Base-by-base conservation (phyloP, 2,329 filamentous ascomycete genomes). In the Leptographium galeiforme region DNA sequence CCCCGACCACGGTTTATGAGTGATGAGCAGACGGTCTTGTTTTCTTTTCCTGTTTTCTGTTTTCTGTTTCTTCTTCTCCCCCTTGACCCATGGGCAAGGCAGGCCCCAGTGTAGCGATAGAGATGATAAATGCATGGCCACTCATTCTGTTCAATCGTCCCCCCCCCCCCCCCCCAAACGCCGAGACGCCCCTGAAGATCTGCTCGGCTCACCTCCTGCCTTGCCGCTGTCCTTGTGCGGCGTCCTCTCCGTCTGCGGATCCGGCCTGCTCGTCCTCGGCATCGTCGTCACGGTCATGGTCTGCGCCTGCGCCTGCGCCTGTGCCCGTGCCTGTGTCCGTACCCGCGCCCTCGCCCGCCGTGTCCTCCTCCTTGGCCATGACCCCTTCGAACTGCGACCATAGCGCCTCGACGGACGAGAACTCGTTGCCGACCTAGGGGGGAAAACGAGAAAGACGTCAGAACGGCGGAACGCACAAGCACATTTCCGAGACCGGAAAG, bases 361-460 rank as follows among this genome's bases (percentile, higher is more conserved):
- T 8, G 18, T 63, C 62, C 51, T 57, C 56, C 39, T 61, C 65
- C 63, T 85, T 87, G 10, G 81, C 87, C 90, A 96, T 97, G 61
- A 97, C 90, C 60, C 84, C 87, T 71, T 98, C 93, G 64, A 98
- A 97, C 63, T 95, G 89, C 41, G 87, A 94, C 93, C 93, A 98
- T 16, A 98, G 77, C 34, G 89, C 89, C 68, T 98, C 93, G 45
- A 98, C 93, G 5, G 89, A 90, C n/a, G 87, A 84, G 70, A 98
- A 96, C 64, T 98, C 93, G 68, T 95, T 95, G 40, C 93, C 93
- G 51, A 98, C 84, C 83, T 88, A 53, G 3, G 10, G 14, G 16
- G 51, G 10, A 30, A 2, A n/a, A n/a, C n/a, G n/a, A n/a, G 34
- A 33, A 3, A 25, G 5, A 25, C 19, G 32, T 45, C 32, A 53